Conservation (phyloP, 2,329 filamentous ascomycete genomes). For the Fusarium siculi region DNA sequence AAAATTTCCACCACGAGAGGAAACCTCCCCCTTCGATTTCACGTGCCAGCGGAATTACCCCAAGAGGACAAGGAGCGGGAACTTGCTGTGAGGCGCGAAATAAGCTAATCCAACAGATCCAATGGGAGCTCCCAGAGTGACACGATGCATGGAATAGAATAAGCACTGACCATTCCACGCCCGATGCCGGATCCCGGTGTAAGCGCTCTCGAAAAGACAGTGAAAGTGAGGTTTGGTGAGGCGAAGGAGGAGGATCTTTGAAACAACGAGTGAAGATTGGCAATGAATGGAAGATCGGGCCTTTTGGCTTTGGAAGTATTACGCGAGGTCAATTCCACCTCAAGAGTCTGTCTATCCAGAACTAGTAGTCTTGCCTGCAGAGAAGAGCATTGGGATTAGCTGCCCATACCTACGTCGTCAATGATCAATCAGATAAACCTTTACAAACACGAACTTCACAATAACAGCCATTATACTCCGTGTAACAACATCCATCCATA, state of each 20-base stretch:
- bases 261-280: neutral
- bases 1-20: neutral
- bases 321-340: neutral
- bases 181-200: conserved; percentile 39
- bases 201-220: conserved; percentile 6
- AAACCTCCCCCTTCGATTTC: conserved; percentile 28
- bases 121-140: conserved; percentile 10
- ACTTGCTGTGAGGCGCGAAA: conserved; percentile 20
- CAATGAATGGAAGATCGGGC: neutral
- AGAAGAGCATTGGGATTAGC: neutral
- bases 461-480: neutral
- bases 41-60: conserved; percentile 24
- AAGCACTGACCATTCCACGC: conserved; percentile 9
- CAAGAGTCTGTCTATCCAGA: neutral
- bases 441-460: neutral
- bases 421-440: neutral
- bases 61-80: conserved; percentile 8
- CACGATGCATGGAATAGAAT: conserved; percentile 6
- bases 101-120: conserved; percentile 27
- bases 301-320: conserved; percentile 11
- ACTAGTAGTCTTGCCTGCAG: neutral
- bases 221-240: neutral
- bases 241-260: neutral
- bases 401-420: neutral
- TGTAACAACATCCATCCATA: neutral